These are phyloP conservation scores for Podila horticola DNA, from an alignment of 192 early-diverging fungal genomes.

Conservation along the genomic window DNA sequence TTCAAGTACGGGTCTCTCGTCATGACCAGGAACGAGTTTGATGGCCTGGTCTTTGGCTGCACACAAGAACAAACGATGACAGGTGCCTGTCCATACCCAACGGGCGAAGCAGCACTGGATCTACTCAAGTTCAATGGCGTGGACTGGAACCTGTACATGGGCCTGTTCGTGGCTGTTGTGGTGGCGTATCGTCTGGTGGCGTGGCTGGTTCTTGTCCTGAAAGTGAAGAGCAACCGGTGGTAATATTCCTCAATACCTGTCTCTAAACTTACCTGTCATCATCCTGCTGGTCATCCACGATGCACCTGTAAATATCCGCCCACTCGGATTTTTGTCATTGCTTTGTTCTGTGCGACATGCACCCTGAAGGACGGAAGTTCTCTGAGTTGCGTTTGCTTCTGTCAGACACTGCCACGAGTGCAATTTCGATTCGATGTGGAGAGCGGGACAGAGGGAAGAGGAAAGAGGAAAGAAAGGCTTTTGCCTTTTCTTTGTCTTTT, in stretches of 20 bases:
- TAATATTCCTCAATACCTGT: too few species aligned
- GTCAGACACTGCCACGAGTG: too few species aligned
- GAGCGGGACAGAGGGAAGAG: too few species aligned
- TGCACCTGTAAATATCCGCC: too few species aligned
- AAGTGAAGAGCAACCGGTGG: slow-evolving; percentile 42
- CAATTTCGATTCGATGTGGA: too few species aligned
- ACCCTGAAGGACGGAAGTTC: too few species aligned
- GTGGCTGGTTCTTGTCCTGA: slow-evolving; percentile 22
- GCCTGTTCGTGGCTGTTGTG: slow-evolving; percentile 33
- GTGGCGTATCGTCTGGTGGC: slow-evolving; percentile 26
- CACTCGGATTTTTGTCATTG: too few species aligned
- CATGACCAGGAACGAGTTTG: slow-evolving; percentile 47
- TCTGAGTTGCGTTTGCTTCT: too few species aligned
- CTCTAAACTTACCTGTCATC: too few species aligned
- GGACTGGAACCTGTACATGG: slow-evolving; percentile 46
- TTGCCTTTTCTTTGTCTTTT: background rate
- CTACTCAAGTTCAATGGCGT: slow-evolving; percentile 22
- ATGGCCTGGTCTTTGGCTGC: slow-evolving; percentile 34
- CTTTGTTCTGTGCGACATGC: too few species aligned
- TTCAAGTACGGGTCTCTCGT: slow-evolving; percentile 43
- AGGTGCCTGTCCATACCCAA: slow-evolving; percentile 35
- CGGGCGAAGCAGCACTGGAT: slow-evolving; percentile 18
- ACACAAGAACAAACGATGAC: slow-evolving; percentile 1
- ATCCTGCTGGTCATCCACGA: too few species aligned
- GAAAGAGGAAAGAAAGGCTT: too few species aligned